Percentiles rank a stretch among this genome's conserved stretches.
phyloP scores from a whole-genome alignment of 257 asterid genomes.

The Fraxinus excelsior region DNA sequence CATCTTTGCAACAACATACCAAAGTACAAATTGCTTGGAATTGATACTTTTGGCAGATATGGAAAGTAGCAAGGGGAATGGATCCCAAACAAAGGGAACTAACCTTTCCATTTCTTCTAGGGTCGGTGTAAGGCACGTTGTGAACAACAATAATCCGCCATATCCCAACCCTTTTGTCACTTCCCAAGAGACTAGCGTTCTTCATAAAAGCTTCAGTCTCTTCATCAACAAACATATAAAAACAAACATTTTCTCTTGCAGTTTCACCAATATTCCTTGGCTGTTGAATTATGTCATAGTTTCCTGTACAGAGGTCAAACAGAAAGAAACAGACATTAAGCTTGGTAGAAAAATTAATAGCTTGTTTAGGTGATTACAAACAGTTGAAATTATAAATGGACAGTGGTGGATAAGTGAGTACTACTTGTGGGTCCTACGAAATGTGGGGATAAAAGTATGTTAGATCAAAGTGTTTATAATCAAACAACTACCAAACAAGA shows the following conservation, averaged over 20 bases:
- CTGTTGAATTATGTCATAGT: conserved; percentile 84
- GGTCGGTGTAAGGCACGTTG: conserved; percentile 81
- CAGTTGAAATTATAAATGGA: too few species aligned
- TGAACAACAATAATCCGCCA: conserved; percentile 91
- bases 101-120: conserved; percentile 97
- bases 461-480: too few species aligned
- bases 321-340: conserved; percentile 15
- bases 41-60: conserved; percentile 4
- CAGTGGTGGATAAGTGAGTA: too few species aligned
- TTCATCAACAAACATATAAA: conserved; percentile 94
- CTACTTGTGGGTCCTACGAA: too few species aligned
- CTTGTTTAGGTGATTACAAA: too few species aligned
- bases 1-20: conserved; percentile 14
- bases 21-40: conserved; percentile 12
- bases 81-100: conserved; percentile 25
- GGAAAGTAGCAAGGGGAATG: conserved; percentile 11
- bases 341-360: conserved; percentile 2
- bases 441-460: too few species aligned
- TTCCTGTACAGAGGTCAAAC: conserved; percentile 54
- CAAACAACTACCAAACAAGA: too few species aligned
- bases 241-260: conserved; percentile 59
- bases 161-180: conserved; percentile 65
- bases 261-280: conserved; percentile 68
- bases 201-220: conserved; percentile 82
- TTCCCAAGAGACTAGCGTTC: conserved; percentile 61